phyloP scores from a whole-genome alignment of 371 early-diverging fungal genomes.

The Actinomucor elegans region DNA sequence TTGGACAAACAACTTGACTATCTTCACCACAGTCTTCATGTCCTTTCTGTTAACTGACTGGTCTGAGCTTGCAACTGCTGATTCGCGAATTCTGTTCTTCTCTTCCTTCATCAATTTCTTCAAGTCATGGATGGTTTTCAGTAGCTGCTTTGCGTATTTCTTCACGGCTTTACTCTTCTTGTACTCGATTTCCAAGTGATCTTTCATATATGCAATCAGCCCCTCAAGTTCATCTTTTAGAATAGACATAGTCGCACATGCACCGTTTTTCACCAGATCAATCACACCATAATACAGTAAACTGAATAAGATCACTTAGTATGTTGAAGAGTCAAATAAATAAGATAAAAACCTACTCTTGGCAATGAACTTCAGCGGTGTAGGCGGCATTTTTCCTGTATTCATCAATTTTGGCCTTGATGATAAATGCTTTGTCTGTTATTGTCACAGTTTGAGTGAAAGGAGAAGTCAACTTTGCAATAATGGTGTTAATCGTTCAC shows the following conservation, averaged over 20 bases:
- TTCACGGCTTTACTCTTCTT: conserved; percentile 8
- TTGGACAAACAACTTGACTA: conserved; percentile 4
- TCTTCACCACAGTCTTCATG: conserved; percentile 10
- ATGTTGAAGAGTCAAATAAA: neutral
- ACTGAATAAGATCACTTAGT: conserved; percentile 6
- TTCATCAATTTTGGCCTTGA: conserved; percentile 6
- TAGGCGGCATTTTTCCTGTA: conserved; percentile 10
- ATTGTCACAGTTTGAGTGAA: conserved; percentile 4
- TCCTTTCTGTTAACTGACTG: conserved; percentile 5
- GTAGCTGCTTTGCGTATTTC: conserved; percentile 2
- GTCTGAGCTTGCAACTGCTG: neutral
- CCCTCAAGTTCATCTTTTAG: conserved; percentile 12
- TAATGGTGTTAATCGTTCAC: neutral
- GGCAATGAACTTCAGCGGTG: neutral
- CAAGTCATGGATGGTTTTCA: conserved; percentile 4
- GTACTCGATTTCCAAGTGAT: conserved; percentile 7
- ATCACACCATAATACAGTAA: conserved; percentile 5
- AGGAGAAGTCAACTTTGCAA: conserved; percentile 3
- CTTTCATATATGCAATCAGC: conserved; percentile 17
- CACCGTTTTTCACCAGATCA: conserved; percentile 7
- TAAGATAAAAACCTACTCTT: conserved; percentile 13
- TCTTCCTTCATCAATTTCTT: conserved; percentile 5
- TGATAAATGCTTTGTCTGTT: conserved; percentile 2
- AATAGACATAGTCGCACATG: conserved; percentile 5
- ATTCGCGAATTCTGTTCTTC: neutral